Evolutionary conservation across 2,329 filamentous ascomycete species (phyloP).

Genomic region (Aureobasidium sp.): DNA sequence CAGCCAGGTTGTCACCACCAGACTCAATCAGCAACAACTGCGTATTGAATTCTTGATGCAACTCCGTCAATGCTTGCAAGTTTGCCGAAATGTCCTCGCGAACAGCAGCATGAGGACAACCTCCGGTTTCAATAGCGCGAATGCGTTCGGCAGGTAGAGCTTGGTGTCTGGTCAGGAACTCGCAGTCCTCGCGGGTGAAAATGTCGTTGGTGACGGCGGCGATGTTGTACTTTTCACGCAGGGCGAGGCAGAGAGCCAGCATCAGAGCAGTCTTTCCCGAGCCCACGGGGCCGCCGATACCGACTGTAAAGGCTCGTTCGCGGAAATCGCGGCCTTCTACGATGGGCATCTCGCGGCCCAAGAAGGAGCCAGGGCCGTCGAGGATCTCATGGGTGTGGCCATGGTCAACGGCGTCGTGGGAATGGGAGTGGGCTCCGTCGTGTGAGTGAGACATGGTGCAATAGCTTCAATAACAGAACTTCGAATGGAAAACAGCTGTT

Average conservation of each 20-base stretch:
- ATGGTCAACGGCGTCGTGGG: constrained; percentile 55
- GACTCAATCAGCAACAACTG: constrained; percentile 91
- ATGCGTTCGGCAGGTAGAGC: constrained; percentile 80
- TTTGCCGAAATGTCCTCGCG: constrained; percentile 95
- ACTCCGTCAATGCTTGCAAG: constrained; percentile 81
- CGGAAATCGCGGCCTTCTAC: constrained; percentile 81
- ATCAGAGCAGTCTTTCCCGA: constrained; percentile 97
- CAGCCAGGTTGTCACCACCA: constrained; percentile 92
- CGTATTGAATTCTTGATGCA: constrained; percentile 71
- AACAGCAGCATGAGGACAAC: constrained; percentile 93
- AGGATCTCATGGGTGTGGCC: constrained; percentile 96
- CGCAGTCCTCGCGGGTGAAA: constrained; percentile 94
- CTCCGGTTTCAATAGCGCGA: constrained; percentile 93
- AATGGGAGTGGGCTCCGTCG: constrained; percentile 39
- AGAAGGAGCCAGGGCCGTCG: constrained; percentile 82
- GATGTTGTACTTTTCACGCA: constrained; percentile 75
- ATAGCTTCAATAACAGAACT: neutral
- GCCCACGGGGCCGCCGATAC: constrained; percentile 96
- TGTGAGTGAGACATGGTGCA: constrained; percentile 31
- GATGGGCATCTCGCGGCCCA: constrained; percentile 88
- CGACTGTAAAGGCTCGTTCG: constrained; percentile 87
- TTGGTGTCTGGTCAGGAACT: constrained; percentile 83
- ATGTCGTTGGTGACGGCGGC: constrained; percentile 98
- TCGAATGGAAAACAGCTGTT: neutral
- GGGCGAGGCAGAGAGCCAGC: constrained; percentile 80